Conservation (phyloP, 1,139 yeast genomes). For the Hyphopichia burtonii region DNA sequence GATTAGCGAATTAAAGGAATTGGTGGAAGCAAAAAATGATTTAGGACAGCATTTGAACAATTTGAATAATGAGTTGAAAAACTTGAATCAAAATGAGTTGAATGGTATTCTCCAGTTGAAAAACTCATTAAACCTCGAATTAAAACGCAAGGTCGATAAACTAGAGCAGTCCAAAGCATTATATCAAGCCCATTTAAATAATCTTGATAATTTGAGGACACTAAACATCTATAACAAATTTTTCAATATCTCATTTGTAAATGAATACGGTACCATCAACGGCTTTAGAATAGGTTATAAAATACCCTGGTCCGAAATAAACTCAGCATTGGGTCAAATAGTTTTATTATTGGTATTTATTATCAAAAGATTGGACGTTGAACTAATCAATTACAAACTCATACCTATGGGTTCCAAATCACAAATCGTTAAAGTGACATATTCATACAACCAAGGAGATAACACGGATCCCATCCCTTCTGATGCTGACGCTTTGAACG, state of each 20-base stretch:
- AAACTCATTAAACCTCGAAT: constrained; percentile 53
- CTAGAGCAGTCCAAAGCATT: constrained; percentile 61
- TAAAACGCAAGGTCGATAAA: constrained; percentile 48
- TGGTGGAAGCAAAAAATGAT: constrained; percentile 42
- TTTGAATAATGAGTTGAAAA: constrained; percentile 40
- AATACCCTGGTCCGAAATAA: constrained; percentile 88
- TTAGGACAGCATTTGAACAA: constrained; percentile 38
- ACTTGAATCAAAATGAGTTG: constrained; percentile 41
- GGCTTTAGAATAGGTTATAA: constrained; percentile 74
- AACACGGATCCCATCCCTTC: constrained; percentile 3
- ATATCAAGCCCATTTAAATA: constrained; percentile 59
- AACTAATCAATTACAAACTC: constrained; percentile 58
- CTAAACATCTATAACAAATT: constrained; percentile 81
- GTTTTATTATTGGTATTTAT: constrained; percentile 69
- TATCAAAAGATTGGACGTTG: constrained; percentile 53
- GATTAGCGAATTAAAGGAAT: constrained; percentile 40
- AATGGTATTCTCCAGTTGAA: constrained; percentile 41
- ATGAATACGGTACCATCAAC: constrained; percentile 84
- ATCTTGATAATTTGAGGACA: constrained; percentile 66
- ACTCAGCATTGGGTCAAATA: constrained; percentile 89
- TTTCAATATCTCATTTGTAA: constrained; percentile 72
- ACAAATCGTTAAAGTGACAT: constrained; percentile 56
- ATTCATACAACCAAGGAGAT: constrained; percentile 9
- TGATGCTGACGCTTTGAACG: background rate
- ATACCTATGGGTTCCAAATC: constrained; percentile 88